These are phyloP conservation scores for Melanogaster broomeanus DNA, from an alignment of 768 basidiomycete genomes.

Conservation along the genomic window DNA sequence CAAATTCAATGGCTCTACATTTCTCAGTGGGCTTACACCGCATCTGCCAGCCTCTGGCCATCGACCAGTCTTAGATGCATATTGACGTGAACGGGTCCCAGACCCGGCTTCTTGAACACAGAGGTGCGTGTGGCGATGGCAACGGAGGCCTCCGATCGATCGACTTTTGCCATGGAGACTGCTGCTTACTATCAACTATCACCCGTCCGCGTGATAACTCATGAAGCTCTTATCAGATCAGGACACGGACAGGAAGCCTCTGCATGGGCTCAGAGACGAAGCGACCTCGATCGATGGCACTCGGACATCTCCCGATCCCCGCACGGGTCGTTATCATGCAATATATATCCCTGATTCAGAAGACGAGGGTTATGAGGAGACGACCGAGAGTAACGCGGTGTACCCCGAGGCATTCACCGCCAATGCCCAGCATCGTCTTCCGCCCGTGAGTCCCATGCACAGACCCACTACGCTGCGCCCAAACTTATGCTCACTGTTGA, in stretches of 20 bases:
- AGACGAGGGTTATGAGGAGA: constrained; percentile 16
- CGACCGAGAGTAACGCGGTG: neutral
- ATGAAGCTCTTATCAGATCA: constrained; percentile 7
- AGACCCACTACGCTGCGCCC: neutral
- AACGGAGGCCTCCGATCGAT: neutral
- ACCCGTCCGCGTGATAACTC: constrained; percentile 1
- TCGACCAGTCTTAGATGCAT: neutral
- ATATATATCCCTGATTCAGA: constrained; percentile 11
- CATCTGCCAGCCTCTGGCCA: too few species aligned
- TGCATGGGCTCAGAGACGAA: constrained; percentile 11
- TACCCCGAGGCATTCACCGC: neutral
- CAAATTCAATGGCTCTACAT: too few species aligned
- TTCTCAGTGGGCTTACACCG: too few species aligned
- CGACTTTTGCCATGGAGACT: neutral
- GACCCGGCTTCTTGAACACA: neutral
- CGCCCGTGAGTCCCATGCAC: constrained; percentile 15
- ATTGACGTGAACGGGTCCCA: neutral
- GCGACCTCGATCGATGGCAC: neutral
- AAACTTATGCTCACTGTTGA: neutral
- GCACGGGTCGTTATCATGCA: constrained; percentile 1
- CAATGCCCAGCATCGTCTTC: neutral
- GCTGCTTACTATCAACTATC: too few species aligned
- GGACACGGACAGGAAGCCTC: neutral
- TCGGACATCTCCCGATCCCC: neutral
- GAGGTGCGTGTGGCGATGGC: too few species aligned